Percentiles rank a stretch among this genome's conserved stretches.
These are phyloP conservation scores for Epichloe gansuensis DNA, from an alignment of 2,329 filamentous ascomycete genomes.

Conservation along the genomic window DNA sequence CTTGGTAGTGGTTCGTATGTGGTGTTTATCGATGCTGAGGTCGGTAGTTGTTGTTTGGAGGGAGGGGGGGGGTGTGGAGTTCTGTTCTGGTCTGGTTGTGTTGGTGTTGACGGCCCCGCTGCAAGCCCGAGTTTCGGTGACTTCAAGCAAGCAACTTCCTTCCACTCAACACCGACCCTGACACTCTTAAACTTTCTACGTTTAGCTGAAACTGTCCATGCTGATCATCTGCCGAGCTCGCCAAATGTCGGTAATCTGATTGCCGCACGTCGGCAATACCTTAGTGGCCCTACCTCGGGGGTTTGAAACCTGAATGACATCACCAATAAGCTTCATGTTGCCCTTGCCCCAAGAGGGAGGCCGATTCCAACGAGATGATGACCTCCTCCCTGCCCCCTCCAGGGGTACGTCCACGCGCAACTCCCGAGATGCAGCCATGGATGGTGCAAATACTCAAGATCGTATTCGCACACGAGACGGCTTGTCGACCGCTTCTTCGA, in stretches of 20 bases:
- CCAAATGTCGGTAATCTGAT: slow-evolving; percentile 1
- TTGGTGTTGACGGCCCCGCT: not conserved
- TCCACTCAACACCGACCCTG: not conserved
- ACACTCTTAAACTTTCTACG: not conserved
- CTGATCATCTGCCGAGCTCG: not conserved
- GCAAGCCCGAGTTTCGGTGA: not conserved
- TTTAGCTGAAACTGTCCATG: not conserved
- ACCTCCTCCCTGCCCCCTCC: not conserved
- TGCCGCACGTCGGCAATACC: slow-evolving; percentile 3
- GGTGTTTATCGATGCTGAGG: slow-evolving; percentile 4
- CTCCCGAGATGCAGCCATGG: not conserved
- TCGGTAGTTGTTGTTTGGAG: too few species aligned
- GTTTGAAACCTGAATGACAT: slow-evolving; percentile 5
- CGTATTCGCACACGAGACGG: slow-evolving; percentile 6
- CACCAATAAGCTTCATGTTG: slow-evolving; percentile 5
- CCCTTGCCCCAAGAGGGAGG: slow-evolving; percentile 6
- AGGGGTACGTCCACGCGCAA: not conserved
- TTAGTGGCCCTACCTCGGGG: not conserved
- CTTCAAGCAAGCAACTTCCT: slow-evolving; percentile 4
- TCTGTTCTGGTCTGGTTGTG: too few species aligned
- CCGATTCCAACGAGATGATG: slow-evolving; percentile 6
- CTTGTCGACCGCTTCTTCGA: slow-evolving; percentile 6
- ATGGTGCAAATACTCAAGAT: not conserved
- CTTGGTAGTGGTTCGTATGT: not conserved
- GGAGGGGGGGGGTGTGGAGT: too few species aligned